Conservation (phyloP, 176 grass and related monocot genomes). For the Phyllostachys edulis region DNA sequence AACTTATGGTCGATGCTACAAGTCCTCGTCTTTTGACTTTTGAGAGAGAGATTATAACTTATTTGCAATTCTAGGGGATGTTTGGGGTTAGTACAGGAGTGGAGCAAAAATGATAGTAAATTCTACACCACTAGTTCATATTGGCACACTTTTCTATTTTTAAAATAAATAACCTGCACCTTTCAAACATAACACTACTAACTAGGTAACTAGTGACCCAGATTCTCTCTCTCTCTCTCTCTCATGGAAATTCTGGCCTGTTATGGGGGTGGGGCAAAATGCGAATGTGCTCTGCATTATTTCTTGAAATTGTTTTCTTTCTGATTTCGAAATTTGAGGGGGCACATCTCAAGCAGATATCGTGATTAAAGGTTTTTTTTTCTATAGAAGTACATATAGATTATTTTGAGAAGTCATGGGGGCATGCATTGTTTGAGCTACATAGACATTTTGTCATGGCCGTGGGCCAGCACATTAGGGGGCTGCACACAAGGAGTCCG, state of each 20-base stretch:
- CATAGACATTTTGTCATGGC: not conserved
- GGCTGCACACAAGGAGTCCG: too few species aligned
- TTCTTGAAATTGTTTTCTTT: not conserved
- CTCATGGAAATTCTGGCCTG: not conserved
- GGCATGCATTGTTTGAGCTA: not conserved
- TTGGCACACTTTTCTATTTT: not conserved
- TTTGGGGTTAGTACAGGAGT: not conserved
- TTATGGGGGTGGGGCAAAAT: not conserved
- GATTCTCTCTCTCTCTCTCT: not conserved
- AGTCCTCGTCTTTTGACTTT: not conserved
- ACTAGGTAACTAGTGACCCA: not conserved
- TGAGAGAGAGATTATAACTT: not conserved
- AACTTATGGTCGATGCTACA: not conserved
- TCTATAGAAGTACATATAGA: not conserved
- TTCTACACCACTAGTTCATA: not conserved
- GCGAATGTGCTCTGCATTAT: not conserved
- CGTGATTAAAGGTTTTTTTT: not conserved
- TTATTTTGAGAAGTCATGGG: not conserved
- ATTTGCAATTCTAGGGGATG: slow-evolving; percentile 9
- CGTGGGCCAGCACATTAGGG: too few species aligned
- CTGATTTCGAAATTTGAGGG: not conserved
- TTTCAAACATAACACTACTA: not conserved
- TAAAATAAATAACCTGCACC: not conserved
- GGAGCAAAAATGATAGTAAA: not conserved
- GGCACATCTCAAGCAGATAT: not conserved